phyloP scores from a whole-genome alignment of 2,329 filamentous ascomycete species.

The Clonostachys solani region DNA sequence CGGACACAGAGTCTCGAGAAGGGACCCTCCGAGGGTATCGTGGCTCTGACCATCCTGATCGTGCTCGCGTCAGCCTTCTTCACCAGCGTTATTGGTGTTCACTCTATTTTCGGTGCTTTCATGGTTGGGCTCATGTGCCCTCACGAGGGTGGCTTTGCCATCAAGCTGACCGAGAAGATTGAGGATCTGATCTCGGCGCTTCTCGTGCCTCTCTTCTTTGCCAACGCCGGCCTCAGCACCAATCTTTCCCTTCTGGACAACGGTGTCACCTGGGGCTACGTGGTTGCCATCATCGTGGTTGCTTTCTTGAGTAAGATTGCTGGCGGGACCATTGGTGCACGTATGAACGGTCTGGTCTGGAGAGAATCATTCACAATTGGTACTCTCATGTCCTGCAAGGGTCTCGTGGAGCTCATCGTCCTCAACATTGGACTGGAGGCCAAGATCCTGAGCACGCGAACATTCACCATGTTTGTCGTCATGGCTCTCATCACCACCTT shows the following conservation, averaged over 20 bases:
- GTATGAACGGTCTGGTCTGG: constrained; percentile 76
- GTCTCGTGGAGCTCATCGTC: constrained; percentile 92
- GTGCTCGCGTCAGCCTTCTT: constrained; percentile 80
- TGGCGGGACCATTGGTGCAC: constrained; percentile 76
- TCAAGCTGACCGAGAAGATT: constrained; percentile 89
- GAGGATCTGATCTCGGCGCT: constrained; percentile 84
- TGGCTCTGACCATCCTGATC: constrained; percentile 77
- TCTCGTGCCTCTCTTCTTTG: constrained; percentile 90
- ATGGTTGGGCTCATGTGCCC: constrained; percentile 86
- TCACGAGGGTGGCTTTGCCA: constrained; percentile 84
- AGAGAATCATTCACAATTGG: constrained; percentile 86
- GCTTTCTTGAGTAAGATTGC: constrained; percentile 84
- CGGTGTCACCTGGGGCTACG: constrained; percentile 85
- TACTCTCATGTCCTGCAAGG: constrained; percentile 85
- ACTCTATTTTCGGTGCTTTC: constrained; percentile 93
- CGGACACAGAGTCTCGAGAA: constrained; percentile 77
- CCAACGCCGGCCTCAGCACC: constrained; percentile 83
- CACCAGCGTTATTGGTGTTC: constrained; percentile 84
- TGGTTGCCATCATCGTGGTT: constrained; percentile 74
- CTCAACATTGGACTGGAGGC: constrained; percentile 78
- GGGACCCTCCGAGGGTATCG: constrained; percentile 80
- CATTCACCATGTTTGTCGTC: constrained; percentile 91
- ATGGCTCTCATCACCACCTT: constrained; percentile 91
- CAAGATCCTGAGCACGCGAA: constrained; percentile 73
- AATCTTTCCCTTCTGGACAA: constrained; percentile 79